Base-by-base conservation (phyloP, 495 filamentous ascomycete species). In the Neurospora sp. region DNA sequence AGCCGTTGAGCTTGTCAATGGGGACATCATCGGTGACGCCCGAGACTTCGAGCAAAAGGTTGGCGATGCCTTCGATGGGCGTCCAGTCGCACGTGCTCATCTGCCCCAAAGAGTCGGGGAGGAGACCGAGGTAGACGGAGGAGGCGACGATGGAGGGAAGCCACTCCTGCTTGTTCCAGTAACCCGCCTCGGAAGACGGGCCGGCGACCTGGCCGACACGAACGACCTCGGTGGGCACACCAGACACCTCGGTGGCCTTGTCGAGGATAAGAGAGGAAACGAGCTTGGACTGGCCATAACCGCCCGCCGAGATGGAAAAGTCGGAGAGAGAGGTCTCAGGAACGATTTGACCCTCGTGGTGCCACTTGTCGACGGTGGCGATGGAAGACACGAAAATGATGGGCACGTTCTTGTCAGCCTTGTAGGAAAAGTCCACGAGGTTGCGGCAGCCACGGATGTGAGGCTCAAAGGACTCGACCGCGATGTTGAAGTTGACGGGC, bases 401-500 rank as follows among this genome's bases (percentile, higher is more conserved):
- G n/a, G 84, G 83, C 0, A 87, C 82, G 4, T 79, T 75, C 71
- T 83, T 79, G 1, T 75, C 69, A 10, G 86, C 82, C n/a, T 78
- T 74, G 61, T 79, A 69, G 53, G 82, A 83, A 45, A 90, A 88
- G 70, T 89, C 82, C 2, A 86, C 81, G 17, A 90, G 80, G 65
- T 84, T 82, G 41, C 85, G 81, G 27, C 89, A 82, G 16, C 88
- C 86, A 8, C 76, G 76, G 40, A 90, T 83, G 71, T 88, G 84
- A 5, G 85, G 84, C 45, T 87, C 83, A 61, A 90, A 90, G 0
- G 85, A 86, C 35, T 82, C 81, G 45, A 89, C 78, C 0, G 87
- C 78, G 41, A 83, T 82, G 75, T 90, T 89, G 82, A 90, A 90
- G 78, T 90, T 84, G 39, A 90, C 88, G 0, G 83, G 84, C 89